phyloP scores from a whole-genome alignment of 1,139 yeast genomes.

The Eremothecium cymbalariae region DNA sequence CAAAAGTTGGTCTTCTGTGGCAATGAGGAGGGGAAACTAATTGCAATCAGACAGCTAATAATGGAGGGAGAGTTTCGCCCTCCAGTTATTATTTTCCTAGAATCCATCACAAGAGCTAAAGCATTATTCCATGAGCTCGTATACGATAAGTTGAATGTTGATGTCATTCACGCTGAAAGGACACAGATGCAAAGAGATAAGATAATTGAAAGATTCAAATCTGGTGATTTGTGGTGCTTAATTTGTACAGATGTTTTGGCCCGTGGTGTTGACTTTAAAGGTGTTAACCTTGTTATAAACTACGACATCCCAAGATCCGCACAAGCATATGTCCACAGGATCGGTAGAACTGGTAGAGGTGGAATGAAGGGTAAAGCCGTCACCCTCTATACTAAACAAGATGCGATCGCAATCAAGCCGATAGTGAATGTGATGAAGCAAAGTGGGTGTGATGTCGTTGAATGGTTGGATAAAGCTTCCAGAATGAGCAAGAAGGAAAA shows the following conservation, averaged over 20 bases:
- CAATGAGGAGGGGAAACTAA: slow-evolving; percentile 85
- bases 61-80: slow-evolving; percentile 83
- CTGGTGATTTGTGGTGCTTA: slow-evolving; percentile 91
- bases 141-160: slow-evolving; percentile 87
- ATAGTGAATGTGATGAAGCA: slow-evolving; percentile 92
- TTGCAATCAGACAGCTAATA: slow-evolving; percentile 84
- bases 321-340: slow-evolving; percentile 93
- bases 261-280: slow-evolving; percentile 96
- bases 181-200: slow-evolving; percentile 83
- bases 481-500: slow-evolving; percentile 63
- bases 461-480: slow-evolving; percentile 76
- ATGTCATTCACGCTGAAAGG: slow-evolving; percentile 92
- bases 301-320: slow-evolving; percentile 94
- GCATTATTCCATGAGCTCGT: slow-evolving; percentile 87
- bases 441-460: slow-evolving; percentile 67
- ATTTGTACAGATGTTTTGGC: slow-evolving; percentile 94
- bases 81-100: slow-evolving; percentile 86
- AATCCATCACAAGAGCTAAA: slow-evolving; percentile 87
- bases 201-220: slow-evolving; percentile 73
- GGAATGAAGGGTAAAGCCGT: slow-evolving; percentile 81
- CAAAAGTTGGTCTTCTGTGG: slow-evolving; percentile 85
- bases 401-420: slow-evolving; percentile 64
- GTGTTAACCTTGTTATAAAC: slow-evolving; percentile 87
- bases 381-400: slow-evolving; percentile 90
- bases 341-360: slow-evolving; percentile 98